These are phyloP conservation scores for Trichoderma aggressivum DNA, from an alignment of 2,329 filamentous ascomycete species.

Conservation along the genomic window DNA sequence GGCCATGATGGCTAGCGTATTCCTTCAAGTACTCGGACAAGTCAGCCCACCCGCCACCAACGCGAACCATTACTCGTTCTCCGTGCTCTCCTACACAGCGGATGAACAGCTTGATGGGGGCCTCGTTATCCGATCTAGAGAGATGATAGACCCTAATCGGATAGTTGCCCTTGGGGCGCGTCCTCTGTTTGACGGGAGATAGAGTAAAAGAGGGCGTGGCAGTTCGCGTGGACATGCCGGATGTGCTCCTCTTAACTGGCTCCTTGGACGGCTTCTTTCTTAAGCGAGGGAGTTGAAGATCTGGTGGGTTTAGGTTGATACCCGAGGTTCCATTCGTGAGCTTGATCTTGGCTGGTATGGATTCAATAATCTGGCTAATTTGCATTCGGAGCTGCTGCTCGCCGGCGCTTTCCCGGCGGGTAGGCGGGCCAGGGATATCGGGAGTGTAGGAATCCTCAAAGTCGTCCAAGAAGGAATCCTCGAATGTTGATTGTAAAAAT, in stretches of 20 bases:
- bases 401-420: conserved; percentile 37
- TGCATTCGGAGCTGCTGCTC: conserved; percentile 74
- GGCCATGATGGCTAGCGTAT: conserved; percentile 87
- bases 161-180: conserved; percentile 52
- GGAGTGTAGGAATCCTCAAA: conserved; percentile 41
- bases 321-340: conserved; percentile 54
- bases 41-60: conserved; percentile 98
- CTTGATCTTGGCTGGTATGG: conserved; percentile 75
- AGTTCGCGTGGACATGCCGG: conserved; percentile 54
- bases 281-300: conserved; percentile 50
- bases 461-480: conserved; percentile 46
- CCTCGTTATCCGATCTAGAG: conserved; percentile 74
- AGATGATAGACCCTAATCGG: conserved; percentile 93
- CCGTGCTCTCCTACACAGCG: conserved; percentile 85
- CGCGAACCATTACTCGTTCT: conserved; percentile 95
- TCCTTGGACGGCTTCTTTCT: conserved; percentile 44
- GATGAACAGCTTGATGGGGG: conserved; percentile 92
- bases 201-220: conserved; percentile 67
- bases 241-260: conserved; percentile 45
- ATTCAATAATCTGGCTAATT: conserved; percentile 73
- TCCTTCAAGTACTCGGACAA: conserved; percentile 91
- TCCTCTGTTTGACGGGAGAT: conserved; percentile 57
- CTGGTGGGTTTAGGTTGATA: conserved; percentile 57
- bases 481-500: conserved; percentile 40
- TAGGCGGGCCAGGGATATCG: conserved; percentile 26